Evolutionary conservation across 805 yeast species (phyloP).

Genomic region (Teunomyces gatunensis): DNA sequence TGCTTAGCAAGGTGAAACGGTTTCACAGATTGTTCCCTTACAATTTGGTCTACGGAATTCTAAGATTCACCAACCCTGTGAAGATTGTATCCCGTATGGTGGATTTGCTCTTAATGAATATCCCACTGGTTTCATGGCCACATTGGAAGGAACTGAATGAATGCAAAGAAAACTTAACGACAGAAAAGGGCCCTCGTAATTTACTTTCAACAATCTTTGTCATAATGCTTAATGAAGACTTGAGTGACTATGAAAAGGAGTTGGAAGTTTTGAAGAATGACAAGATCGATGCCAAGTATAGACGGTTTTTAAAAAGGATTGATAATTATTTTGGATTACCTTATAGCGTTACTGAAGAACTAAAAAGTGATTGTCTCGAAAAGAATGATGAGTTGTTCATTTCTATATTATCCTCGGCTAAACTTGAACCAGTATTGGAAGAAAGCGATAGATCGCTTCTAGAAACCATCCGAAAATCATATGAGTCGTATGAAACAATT

Average conservation of each 20-base stretch:
- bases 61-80: slow-evolving; percentile 85
- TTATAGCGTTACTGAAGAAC: slow-evolving; percentile 10
- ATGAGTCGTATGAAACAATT: slow-evolving; percentile 17
- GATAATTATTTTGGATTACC: slow-evolving; percentile 20
- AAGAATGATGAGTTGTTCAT: slow-evolving; percentile 20
- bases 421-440: slow-evolving; percentile 19
- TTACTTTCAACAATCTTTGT: slow-evolving; percentile 73
- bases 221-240: slow-evolving; percentile 71
- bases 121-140: slow-evolving; percentile 28
- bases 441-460: neutral
- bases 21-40: slow-evolving; percentile 83
- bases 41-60: slow-evolving; percentile 66
- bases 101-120: slow-evolving; percentile 66
- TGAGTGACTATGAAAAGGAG: slow-evolving; percentile 57
- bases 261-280: slow-evolving; percentile 45
- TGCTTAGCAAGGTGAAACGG: slow-evolving; percentile 65
- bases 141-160: slow-evolving; percentile 16
- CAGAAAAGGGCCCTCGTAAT: slow-evolving; percentile 21
- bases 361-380: slow-evolving; percentile 15
- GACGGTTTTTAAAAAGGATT: slow-evolving; percentile 26
- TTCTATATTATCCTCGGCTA: slow-evolving; percentile 20
- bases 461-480: slow-evolving; percentile 14
- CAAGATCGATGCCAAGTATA: slow-evolving; percentile 27
- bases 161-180: slow-evolving; percentile 5
- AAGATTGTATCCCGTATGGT: slow-evolving; percentile 74